Conservation (phyloP, 73 alveolate species). For the Symbiodinium natans region DNA sequence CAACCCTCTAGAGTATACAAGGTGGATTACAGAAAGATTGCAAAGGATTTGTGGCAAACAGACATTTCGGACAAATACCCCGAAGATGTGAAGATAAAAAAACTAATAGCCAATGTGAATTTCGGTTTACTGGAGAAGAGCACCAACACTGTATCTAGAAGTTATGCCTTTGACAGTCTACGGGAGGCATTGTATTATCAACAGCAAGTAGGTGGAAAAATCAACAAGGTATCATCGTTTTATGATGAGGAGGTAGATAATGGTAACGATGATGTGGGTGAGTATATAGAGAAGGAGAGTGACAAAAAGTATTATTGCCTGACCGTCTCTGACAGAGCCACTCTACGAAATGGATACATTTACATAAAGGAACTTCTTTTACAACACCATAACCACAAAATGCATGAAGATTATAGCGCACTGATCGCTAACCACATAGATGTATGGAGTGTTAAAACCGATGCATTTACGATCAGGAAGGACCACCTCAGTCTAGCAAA, state of each 20-base stretch:
- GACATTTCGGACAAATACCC: background rate
- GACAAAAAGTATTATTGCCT: background rate
- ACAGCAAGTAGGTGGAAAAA: background rate
- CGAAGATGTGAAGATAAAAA: background rate
- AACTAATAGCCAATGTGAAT: background rate
- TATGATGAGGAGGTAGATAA: background rate
- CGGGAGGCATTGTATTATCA: background rate
- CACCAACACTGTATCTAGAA: background rate
- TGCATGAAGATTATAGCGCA: background rate
- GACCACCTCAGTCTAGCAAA: background rate
- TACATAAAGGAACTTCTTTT: slow-evolving; percentile 12
- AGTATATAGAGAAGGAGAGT: background rate
- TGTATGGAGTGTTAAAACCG: slow-evolving; percentile 19
- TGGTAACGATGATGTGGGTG: too few relatives aligned
- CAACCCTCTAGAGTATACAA: background rate
- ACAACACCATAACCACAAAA: background rate
- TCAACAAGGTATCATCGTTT: background rate
- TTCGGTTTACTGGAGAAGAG: background rate
- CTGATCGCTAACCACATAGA: background rate
- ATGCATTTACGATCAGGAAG: slow-evolving; percentile 7
- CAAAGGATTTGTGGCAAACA: background rate
- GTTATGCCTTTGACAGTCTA: background rate
- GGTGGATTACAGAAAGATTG: background rate
- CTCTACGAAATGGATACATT: background rate
- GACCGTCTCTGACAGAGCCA: background rate